Evolutionary conservation across 345 rosid species (phyloP), one percentile per base, ranked within the genome.

Genomic region (Salix viminalis): DNA sequence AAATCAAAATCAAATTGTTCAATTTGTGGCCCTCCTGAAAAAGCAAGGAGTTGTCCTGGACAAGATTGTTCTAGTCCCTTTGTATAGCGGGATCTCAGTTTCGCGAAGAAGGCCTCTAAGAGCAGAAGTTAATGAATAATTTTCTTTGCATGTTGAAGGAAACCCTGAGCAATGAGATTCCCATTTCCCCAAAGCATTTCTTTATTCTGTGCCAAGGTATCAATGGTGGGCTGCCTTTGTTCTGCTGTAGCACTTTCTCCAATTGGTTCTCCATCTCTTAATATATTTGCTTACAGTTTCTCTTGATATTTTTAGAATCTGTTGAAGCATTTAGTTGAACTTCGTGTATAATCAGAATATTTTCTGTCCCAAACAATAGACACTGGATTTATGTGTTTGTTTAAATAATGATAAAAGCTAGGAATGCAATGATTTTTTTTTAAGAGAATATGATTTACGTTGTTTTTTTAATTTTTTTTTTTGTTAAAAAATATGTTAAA

Each of bases 21-120:
- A 41, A 7, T 28, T 73, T n/a, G 26, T 73, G 58, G 1, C 1
- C 16, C 76, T 62, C 46, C 28, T 62, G 21, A 73, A 39, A 19
- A 64, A 56, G 37, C 76, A 73, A 61, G 76, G 68, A 39, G 24
- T 64, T 21, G 68, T 42, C 7, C 26, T 73, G 3, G 76, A 73
- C 18, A 73, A 73, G 42, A 73, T 73, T n/a, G 68, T 73, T 34
- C 16, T 73, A 24, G 69, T 73, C 39, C 56, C 76, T 61, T 50
- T 50, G 56, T 23, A 10, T 15, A 24, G 28, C 14, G 24, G 18
- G 58, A 23, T 16, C 39, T 60, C 39, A 24, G 2, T 13, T 52
- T 14, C 64, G 26, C 64, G 65, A 18, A 56, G 24, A 72, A 56
- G 48, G 19, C 12, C 32, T 2, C 23, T 15, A 65, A 56, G 39